Percentiles rank a stretch among this genome's conserved stretches.
Evolutionary conservation across 495 filamentous ascomycete species (phyloP).

Genomic region (Xylaria intraflava): DNA sequence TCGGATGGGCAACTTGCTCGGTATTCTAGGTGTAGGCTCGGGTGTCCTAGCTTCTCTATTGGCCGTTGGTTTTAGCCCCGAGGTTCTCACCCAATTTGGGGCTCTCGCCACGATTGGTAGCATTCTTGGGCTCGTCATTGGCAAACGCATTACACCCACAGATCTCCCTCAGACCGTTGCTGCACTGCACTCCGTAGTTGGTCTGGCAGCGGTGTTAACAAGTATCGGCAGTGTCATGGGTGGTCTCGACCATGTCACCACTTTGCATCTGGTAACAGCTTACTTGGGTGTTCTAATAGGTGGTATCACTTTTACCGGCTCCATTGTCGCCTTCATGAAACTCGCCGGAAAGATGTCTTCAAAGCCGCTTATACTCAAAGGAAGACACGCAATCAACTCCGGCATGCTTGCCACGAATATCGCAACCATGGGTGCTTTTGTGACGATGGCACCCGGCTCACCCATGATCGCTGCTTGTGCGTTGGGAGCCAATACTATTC

Average conservation of each 20-base stretch:
- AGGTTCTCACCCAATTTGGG: slow-evolving; percentile 65
- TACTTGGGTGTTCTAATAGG: slow-evolving; percentile 76
- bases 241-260: slow-evolving; percentile 56
- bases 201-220: slow-evolving; percentile 72
- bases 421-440: slow-evolving; percentile 71
- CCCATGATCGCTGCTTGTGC: slow-evolving; percentile 67
- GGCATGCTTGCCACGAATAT: slow-evolving; percentile 63
- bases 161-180: slow-evolving; percentile 78
- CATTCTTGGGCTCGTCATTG: slow-evolving; percentile 57
- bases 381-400: slow-evolving; percentile 63
- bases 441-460: slow-evolving; percentile 66
- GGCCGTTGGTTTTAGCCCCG: slow-evolving; percentile 69
- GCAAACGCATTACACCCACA: slow-evolving; percentile 74
- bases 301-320: slow-evolving; percentile 78
- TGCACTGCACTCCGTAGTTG: slow-evolving; percentile 74
- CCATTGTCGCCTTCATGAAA: slow-evolving; percentile 75
- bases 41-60: slow-evolving; percentile 71
- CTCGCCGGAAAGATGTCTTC: slow-evolving; percentile 72
- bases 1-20: slow-evolving; percentile 70
- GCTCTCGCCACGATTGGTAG: slow-evolving; percentile 62
- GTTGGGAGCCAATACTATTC: slow-evolving; percentile 61
- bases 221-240: slow-evolving; percentile 76
- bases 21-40: slow-evolving; percentile 69
- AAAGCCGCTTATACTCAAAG: slow-evolving; percentile 58
- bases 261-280: slow-evolving; percentile 68